Evolutionary conservation across 192 early-diverging fungal genomes (phyloP).

Genomic region (Umbelopsis isabellina): DNA sequence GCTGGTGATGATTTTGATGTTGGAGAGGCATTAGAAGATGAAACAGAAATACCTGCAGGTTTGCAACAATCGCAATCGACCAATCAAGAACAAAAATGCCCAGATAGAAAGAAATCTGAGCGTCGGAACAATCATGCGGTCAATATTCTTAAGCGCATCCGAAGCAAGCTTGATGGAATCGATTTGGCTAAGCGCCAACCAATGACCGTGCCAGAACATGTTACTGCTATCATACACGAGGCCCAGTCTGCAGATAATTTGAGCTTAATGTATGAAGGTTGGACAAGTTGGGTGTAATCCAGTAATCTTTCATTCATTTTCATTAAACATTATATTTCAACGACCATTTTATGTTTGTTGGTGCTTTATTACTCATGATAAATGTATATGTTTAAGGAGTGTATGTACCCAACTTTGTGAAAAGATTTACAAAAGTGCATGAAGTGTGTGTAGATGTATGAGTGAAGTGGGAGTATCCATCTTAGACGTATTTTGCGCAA

Average conservation of each 20-base stretch:
- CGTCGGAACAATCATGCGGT: constrained; percentile 64
- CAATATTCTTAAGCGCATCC: constrained; percentile 62
- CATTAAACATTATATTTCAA: no score
- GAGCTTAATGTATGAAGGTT: constrained; percentile 86
- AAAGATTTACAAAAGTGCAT: no score
- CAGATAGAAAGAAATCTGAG: constrained; percentile 32
- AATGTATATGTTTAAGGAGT: no score
- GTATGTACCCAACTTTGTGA: no score
- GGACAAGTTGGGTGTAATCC: constrained; percentile 83
- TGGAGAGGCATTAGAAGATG: constrained; percentile 9
- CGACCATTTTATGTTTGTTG: no score
- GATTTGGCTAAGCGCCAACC: constrained; percentile 55
- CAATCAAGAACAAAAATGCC: not conserved
- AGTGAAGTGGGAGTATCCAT: not conserved
- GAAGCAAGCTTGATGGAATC: constrained; percentile 67
- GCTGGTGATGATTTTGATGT: constrained; percentile 9
- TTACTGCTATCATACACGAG: constrained; percentile 65
- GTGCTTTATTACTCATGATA: no score
- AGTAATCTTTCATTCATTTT: not conserved
- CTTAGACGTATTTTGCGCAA: constrained; percentile 52
- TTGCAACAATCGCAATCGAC: not conserved
- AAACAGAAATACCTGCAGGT: constrained; percentile 19
- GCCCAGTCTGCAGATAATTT: constrained; percentile 71
- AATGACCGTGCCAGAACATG: constrained; percentile 67
- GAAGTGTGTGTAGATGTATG: no score